Base-by-base conservation (phyloP, 208 protist genomes). In the Leptomonas seymouri region DNA sequence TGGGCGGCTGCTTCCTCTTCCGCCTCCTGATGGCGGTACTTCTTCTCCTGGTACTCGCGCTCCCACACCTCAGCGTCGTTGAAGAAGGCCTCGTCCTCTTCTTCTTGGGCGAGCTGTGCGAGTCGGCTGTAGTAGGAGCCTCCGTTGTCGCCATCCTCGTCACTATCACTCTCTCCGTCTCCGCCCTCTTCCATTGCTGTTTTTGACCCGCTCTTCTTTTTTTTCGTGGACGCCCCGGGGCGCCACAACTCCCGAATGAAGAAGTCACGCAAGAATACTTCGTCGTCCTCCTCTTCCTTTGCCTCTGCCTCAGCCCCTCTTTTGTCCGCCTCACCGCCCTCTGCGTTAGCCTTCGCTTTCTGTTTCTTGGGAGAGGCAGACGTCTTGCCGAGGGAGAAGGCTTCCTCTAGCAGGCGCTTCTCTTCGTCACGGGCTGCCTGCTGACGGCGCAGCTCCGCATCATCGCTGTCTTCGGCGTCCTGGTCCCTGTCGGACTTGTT, bases 51-150 rank as follows among this genome's bases (percentile, higher is more conserved):
- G 59, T 85, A 97, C 71, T 87, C 83, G 9, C 84, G 78, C 80
- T 97, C 90, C 87, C 90, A 97, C 60, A 68, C 76, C 66, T 94
- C 87, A 1, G 89, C 85, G 31, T 96, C 80, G 27, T 86, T 83
- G 75, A 89, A 94, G 71, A 97, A 97, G 50, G 65, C 75, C 18
- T 94, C 87, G 58, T 94, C 90, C 45, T 86, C 89, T 51, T 96
- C 93, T 30, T 81, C 90, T 20, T 86, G 81, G 21, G 89, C 90
- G 25, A 96, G 76, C 23, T 89, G 63, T 14, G 84, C 86, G 25
- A 91, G 74, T 20, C 71, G 63, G 11, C 64, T 64, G 63, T 90
- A 86, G 63, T 84, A 83, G 27, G 54, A 74, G 46, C 70, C 64
- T 15, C 65, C 61, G 25, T 76, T 68, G 46, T 70, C 69, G 12